phyloP scores from a whole-genome alignment of 208 protist species.

The Leishmania turanica region DNA sequence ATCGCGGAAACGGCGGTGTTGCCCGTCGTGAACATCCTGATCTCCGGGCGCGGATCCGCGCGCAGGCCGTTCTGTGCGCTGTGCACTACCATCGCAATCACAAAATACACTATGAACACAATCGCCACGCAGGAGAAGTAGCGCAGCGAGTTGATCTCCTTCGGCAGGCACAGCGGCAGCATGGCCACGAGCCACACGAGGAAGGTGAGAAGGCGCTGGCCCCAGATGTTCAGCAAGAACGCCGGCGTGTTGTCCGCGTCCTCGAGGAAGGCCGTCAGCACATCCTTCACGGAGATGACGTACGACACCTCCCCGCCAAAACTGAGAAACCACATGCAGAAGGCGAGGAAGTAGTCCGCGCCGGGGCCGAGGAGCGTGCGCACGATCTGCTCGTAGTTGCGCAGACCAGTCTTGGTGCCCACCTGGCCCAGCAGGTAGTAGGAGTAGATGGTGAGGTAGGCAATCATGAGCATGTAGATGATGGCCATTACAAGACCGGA shows the following conservation, averaged over 20 bases:
- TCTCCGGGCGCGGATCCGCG: slow-evolving; percentile 35
- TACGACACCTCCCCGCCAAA: slow-evolving; percentile 73
- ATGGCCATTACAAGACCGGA: slow-evolving; percentile 48
- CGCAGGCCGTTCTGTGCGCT: slow-evolving; percentile 38
- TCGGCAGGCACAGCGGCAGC: slow-evolving; percentile 74
- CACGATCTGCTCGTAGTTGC: slow-evolving; percentile 55
- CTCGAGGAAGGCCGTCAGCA: slow-evolving; percentile 56
- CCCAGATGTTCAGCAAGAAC: slow-evolving; percentile 31
- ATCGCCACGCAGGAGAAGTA: slow-evolving; percentile 65
- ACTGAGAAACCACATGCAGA: slow-evolving; percentile 57
- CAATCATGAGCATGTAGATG: slow-evolving; percentile 37
- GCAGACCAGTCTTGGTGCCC: slow-evolving; percentile 34
- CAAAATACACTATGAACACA: slow-evolving; percentile 75
- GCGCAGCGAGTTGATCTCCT: slow-evolving; percentile 86
- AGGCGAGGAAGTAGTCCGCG: slow-evolving; percentile 58
- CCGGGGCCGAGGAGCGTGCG: slow-evolving; percentile 45
- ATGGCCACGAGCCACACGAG: slow-evolving; percentile 62
- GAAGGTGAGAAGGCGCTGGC: slow-evolving; percentile 51
- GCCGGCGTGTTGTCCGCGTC: slow-evolving; percentile 29
- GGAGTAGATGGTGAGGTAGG: slow-evolving; percentile 57
- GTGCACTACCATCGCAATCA: slow-evolving; percentile 68
- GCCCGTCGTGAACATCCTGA: slow-evolving; percentile 53
- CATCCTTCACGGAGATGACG: slow-evolving; percentile 70
- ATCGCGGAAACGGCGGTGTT: slow-evolving; percentile 58
- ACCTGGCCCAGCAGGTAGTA: slow-evolving; percentile 46